Percentiles rank a stretch among this genome's conserved stretches.
phyloP scores from a whole-genome alignment of 1,284 basidiomycete species.

The Sanghuangporus sanghuang region DNA sequence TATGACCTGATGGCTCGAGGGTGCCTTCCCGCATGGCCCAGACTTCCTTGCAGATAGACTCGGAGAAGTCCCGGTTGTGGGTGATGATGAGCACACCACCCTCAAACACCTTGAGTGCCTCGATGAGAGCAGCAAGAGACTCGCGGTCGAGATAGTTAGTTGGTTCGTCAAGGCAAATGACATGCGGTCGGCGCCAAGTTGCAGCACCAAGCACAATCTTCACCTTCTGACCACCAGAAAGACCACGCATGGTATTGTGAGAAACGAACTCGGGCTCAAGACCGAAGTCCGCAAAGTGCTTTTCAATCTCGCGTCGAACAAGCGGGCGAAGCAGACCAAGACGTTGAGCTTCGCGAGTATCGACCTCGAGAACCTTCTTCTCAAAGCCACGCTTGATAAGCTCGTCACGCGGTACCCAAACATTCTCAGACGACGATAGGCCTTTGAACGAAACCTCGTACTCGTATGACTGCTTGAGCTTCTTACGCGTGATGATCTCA shows the following conservation, averaged over 20 bases:
- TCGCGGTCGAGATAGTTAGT: conserved; percentile 98
- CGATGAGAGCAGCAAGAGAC: conserved; percentile 94
- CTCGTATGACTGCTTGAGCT: conserved; percentile 98
- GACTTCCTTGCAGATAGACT: conserved; percentile 87
- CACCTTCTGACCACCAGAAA: conserved; percentile 99
- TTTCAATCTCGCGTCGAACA: conserved; percentile 96
- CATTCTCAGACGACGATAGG: conserved; percentile 90
- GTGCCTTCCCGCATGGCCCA: conserved; percentile 94
- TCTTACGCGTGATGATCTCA: conserved; percentile 89
- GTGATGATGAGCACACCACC: conserved; percentile 97
- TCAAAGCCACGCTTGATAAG: conserved; percentile 97
- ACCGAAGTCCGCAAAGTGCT: conserved; percentile 95
- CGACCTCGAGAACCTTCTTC: conserved; percentile 97
- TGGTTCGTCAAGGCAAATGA: conserved; percentile 97
- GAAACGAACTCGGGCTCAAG: conserved; percentile 96
- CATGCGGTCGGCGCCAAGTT: conserved; percentile 96
- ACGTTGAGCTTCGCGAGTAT: conserved; percentile 95
- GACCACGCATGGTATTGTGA: conserved; percentile 96
- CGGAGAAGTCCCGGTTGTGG: conserved; percentile 97
- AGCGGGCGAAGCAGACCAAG: conserved; percentile 94
- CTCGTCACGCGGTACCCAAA: conserved; percentile 95
- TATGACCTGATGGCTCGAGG: conserved; percentile 93
- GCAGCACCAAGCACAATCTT: conserved; percentile 99
- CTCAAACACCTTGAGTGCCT: conserved; percentile 93
- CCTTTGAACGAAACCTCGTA: conserved; percentile 95